Percentiles rank a stretch among this genome's conserved stretches.
Conservation (phyloP, 148 eudicot genomes). For the Diospyros kaki region DNA sequence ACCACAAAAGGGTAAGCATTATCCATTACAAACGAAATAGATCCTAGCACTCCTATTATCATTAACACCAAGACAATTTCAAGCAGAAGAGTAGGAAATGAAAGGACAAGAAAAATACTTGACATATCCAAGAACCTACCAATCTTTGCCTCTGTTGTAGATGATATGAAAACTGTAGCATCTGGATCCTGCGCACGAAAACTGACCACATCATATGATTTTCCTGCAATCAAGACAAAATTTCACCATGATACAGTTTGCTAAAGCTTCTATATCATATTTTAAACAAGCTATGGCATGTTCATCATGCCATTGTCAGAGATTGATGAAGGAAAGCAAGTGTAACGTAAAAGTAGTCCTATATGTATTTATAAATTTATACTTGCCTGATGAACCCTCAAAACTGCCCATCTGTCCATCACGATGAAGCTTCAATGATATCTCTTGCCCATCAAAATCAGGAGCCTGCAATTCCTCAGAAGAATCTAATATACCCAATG, state of each 20-base stretch:
- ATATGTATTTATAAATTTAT: background rate
- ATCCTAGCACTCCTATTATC: background rate
- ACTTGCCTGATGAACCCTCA: constrained; percentile 60
- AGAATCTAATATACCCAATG: background rate
- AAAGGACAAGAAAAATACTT: background rate
- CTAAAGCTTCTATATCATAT: background rate
- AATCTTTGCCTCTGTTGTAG: constrained; percentile 48
- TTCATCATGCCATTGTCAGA: background rate
- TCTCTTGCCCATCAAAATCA: constrained; percentile 56
- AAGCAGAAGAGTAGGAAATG: background rate
- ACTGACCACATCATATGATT: constrained; percentile 61
- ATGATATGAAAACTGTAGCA: constrained; percentile 56
- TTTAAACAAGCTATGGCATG: background rate
- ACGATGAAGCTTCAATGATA: constrained; percentile 52
- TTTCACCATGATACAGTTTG: background rate
- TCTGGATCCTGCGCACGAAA: constrained; percentile 44
- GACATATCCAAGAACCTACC: constrained; percentile 31
- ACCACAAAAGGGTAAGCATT: background rate
- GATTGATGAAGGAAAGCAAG: background rate
- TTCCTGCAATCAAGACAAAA: constrained; percentile 43
- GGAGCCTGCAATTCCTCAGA: constrained; percentile 40
- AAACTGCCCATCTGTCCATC: constrained; percentile 61
- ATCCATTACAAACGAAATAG: background rate
- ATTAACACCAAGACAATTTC: background rate
- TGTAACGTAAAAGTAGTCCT: background rate